Conservation (phyloP, 495 filamentous ascomycete genomes). For the Penicillium odoratum region DNA sequence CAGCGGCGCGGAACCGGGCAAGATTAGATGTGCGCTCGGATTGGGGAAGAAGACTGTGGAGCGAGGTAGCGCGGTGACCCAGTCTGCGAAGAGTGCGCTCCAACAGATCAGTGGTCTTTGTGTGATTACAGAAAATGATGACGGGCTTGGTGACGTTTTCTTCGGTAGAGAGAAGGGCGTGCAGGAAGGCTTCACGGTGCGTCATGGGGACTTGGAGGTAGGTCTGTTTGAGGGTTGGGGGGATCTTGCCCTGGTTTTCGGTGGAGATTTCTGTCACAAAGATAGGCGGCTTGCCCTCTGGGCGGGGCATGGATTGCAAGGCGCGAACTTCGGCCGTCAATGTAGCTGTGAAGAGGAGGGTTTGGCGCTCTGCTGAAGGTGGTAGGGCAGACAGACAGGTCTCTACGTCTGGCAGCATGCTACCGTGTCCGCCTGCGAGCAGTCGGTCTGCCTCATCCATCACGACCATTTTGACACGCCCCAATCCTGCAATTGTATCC, state of each 20-base stretch:
- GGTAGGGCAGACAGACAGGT: constrained; percentile 81
- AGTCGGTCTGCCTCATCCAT: constrained; percentile 96
- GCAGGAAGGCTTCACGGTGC: constrained; percentile 90
- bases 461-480: constrained; percentile 78
- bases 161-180: constrained; percentile 81
- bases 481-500: constrained; percentile 80
- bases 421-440: constrained; percentile 70
- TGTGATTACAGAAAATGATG: constrained; percentile 96
- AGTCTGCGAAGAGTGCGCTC: constrained; percentile 82
- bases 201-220: constrained; percentile 86
- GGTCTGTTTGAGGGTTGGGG: constrained; percentile 75
- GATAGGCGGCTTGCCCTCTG: constrained; percentile 66
- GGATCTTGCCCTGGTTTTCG: constrained; percentile 64
- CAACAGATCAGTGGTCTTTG: constrained; percentile 81
- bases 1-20: constrained; percentile 86
- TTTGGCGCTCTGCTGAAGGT: constrained; percentile 70
- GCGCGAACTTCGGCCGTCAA: constrained; percentile 89
- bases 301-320: constrained; percentile 71
- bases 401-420: constrained; percentile 91
- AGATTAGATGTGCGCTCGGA: constrained; percentile 81
- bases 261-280: constrained; percentile 88
- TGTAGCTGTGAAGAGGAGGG: constrained; percentile 94
- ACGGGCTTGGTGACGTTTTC: constrained; percentile 68
- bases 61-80: constrained; percentile 82
- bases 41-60: constrained; percentile 85